A percentile compares a stretch with the other conserved stretches of the same genome.
Conservation (phyloP, 139 green algal genomes). For the Micromonas pusilla region DNA sequence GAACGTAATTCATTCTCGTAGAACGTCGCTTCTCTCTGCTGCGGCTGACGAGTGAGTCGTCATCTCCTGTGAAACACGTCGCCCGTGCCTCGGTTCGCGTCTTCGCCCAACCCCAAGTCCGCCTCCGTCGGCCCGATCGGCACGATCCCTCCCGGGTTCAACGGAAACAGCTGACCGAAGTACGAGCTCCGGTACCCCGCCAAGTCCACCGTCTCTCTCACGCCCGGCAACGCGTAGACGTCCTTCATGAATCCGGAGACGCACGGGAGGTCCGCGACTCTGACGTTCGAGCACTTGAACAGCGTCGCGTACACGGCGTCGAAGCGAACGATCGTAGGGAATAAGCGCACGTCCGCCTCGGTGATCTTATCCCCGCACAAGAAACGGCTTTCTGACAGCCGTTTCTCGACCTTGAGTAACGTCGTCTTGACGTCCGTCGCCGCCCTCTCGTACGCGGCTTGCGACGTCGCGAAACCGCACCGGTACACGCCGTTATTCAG, state of each 20-base stretch:
- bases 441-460: neutral
- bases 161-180: conserved; percentile 75
- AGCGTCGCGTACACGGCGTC: conserved; percentile 57
- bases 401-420: conserved; percentile 46
- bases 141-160: conserved; percentile 87
- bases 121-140: conserved; percentile 25
- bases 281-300: conserved; percentile 73
- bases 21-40: too few relatives aligned
- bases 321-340: conserved; percentile 78
- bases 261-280: conserved; percentile 67
- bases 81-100: neutral
- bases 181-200: conserved; percentile 66
- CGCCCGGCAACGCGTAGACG: conserved; percentile 51
- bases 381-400: conserved; percentile 68
- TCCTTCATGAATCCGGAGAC: conserved; percentile 72
- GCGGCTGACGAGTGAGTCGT: too few relatives aligned
- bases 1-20: too few relatives aligned
- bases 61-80: neutral
- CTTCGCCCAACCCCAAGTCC: neutral
- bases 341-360: conserved; percentile 86
- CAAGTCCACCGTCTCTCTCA: conserved; percentile 66
- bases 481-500: conserved; percentile 98
- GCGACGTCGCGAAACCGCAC: conserved; percentile 61
- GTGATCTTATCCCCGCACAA: conserved; percentile 71
- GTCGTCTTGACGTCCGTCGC: neutral